phyloP scores from a whole-genome alignment of 371 early-diverging fungal genomes.

The Mucor saturninus region DNA sequence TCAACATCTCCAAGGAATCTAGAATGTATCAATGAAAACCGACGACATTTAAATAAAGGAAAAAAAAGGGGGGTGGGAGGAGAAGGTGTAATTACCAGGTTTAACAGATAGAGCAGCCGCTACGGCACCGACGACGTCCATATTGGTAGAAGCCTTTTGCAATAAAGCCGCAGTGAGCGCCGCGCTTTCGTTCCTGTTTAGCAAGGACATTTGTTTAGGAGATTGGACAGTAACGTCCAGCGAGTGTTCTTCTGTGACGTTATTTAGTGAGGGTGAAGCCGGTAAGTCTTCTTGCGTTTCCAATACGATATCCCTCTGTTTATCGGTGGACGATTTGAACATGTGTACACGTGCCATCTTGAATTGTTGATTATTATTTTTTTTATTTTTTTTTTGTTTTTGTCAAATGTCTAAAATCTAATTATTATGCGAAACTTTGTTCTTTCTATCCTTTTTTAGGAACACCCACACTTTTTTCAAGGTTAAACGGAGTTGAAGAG shows the following conservation, averaged over 20 bases:
- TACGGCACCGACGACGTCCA: conserved; percentile 41
- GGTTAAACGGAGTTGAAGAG: conserved; percentile 9
- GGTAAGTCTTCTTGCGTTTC: conserved; percentile 12
- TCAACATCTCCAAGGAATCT: conserved; percentile 10
- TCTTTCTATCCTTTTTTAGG: conserved; percentile 6
- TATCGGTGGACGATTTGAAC: conserved; percentile 24
- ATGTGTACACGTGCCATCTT: conserved; percentile 34
- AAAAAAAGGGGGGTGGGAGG: neutral
- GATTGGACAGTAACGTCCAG: conserved; percentile 9
- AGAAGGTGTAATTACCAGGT: conserved; percentile 28
- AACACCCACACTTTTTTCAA: neutral
- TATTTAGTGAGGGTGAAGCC: conserved; percentile 9
- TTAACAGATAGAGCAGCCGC: conserved; percentile 45
- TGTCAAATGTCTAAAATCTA: no score
- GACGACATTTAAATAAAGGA: neutral
- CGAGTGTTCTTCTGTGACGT: conserved; percentile 4
- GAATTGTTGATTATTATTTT: neutral
- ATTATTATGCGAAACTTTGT: conserved; percentile 15
- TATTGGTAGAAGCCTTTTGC: conserved; percentile 28
- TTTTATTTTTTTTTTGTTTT: no score
- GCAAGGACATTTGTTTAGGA: conserved; percentile 5
- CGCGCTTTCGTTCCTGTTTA: conserved; percentile 19
- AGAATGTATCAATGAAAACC: neutral
- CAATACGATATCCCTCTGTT: conserved; percentile 7
- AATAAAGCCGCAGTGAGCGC: conserved; percentile 36